Evolutionary conservation across 2,329 filamentous ascomycete species (phyloP).

Genomic region (Colletotrichum filicis): DNA sequence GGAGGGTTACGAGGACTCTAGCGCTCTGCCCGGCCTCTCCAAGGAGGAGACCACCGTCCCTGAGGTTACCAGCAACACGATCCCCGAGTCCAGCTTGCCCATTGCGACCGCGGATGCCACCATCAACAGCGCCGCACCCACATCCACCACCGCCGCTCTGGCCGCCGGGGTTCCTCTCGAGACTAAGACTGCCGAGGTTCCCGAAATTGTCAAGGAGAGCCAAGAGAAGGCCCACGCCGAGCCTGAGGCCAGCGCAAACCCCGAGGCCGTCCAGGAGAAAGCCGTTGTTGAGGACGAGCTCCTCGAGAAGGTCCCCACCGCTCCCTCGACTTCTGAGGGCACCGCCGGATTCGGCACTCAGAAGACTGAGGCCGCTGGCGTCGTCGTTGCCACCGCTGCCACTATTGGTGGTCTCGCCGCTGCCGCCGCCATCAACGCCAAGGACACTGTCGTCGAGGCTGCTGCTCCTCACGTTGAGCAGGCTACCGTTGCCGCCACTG

Average conservation of each 20-base stretch:
- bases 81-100: slow-evolving; percentile 86
- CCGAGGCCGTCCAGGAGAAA: slow-evolving; percentile 77
- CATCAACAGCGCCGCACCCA: slow-evolving; percentile 64
- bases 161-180: slow-evolving; percentile 76
- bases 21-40: slow-evolving; percentile 66
- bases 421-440: slow-evolving; percentile 45
- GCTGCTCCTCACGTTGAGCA: slow-evolving; percentile 50
- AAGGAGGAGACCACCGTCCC: slow-evolving; percentile 54
- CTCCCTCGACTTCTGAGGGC: slow-evolving; percentile 67
- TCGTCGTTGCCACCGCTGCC: slow-evolving; percentile 48
- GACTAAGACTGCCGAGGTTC: slow-evolving; percentile 61
- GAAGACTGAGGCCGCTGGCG: slow-evolving; percentile 60
- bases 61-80: slow-evolving; percentile 70
- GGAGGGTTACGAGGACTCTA: slow-evolving; percentile 86
- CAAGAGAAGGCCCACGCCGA: slow-evolving; percentile 72
- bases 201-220: slow-evolving; percentile 76
- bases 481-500: slow-evolving; percentile 49
- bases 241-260: slow-evolving; percentile 75
- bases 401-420: slow-evolving; percentile 50
- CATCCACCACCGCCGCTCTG: slow-evolving; percentile 75
- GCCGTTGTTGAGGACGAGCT: slow-evolving; percentile 77
- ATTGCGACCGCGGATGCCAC: slow-evolving; percentile 60
- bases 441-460: slow-evolving; percentile 44
- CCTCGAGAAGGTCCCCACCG: slow-evolving; percentile 72
- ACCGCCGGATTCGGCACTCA: slow-evolving; percentile 62